Conservation (phyloP, 768 basidiomycete genomes). For the Mycena maculata region DNA sequence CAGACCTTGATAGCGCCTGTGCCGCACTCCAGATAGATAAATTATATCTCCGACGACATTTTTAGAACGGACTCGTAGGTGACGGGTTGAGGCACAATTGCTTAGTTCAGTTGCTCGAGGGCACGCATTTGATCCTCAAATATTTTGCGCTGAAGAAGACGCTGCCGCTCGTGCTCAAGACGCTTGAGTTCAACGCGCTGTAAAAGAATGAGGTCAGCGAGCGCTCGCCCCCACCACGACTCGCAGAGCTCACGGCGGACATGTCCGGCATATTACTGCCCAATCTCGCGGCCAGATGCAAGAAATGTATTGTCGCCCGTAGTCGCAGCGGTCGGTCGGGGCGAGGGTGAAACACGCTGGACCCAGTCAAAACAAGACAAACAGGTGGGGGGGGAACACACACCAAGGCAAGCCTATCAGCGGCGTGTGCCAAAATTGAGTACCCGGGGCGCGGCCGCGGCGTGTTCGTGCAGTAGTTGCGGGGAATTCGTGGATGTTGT, state of each 20-base stretch:
- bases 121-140: slow-evolving; percentile 98
- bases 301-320: slow-evolving; percentile 60
- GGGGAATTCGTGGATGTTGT: no score
- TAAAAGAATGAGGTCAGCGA: slow-evolving; percentile 27
- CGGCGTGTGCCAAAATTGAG: no score
- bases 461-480: no score
- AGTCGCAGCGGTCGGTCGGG: no score
- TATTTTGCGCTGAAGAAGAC: slow-evolving; percentile 83
- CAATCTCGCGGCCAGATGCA: slow-evolving; percentile 77
- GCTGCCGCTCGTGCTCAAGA: slow-evolving; percentile 91
- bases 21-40: slow-evolving; percentile 92
- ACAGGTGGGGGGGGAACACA: no score
- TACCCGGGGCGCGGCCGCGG: no score
- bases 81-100: slow-evolving; percentile 90
- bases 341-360: no score
- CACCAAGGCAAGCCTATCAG: no score
- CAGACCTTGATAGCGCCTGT: slow-evolving; percentile 94
- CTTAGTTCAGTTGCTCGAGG: slow-evolving; percentile 93
- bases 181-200: slow-evolving; percentile 93
- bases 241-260: slow-evolving; percentile 73
- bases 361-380: no score
- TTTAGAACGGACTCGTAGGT: slow-evolving; percentile 98
- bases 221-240: background rate
- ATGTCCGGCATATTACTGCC: slow-evolving; percentile 90
- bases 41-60: slow-evolving; percentile 97